phyloP scores from a whole-genome alignment of 78 protist species.

The Dictyostelium purpureum region DNA sequence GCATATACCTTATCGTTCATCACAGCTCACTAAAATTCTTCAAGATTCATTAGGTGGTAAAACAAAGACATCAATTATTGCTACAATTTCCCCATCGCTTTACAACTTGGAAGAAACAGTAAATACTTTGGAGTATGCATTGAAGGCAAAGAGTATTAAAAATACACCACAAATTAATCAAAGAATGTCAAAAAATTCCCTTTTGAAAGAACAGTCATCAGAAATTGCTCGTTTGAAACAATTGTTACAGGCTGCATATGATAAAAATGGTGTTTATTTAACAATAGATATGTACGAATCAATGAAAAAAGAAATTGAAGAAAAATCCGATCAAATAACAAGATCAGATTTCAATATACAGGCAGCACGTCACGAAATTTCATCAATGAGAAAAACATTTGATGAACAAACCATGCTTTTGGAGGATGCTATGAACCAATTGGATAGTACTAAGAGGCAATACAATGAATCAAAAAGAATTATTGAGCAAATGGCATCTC shows the following conservation, averaged over 20 bases:
- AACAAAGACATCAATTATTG: conserved; percentile 95
- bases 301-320: conserved; percentile 50
- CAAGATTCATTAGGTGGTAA: conserved; percentile 97
- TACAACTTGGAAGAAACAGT: conserved; percentile 88
- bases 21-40: conserved; percentile 94
- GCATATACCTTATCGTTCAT: conserved; percentile 72
- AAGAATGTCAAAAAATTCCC: conserved; percentile 83
- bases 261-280: conserved; percentile 76
- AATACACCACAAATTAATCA: conserved; percentile 94
- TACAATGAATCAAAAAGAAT: background rate
- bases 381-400: background rate
- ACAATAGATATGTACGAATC: conserved; percentile 40
- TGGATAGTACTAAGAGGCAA: background rate
- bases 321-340: background rate
- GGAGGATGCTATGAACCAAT: background rate
- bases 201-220: conserved; percentile 63
- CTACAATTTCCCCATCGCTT: conserved; percentile 92
- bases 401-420: background rate
- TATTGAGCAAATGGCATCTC: background rate
- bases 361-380: background rate
- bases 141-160: conserved; percentile 91
- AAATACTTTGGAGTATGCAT: conserved; percentile 93
- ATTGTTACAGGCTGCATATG: conserved; percentile 45
- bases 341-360: background rate
- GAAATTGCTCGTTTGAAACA: conserved; percentile 71